Base-by-base conservation (phyloP, 768 basidiomycete genomes). In the Lepiota brunneoincarnata region DNA sequence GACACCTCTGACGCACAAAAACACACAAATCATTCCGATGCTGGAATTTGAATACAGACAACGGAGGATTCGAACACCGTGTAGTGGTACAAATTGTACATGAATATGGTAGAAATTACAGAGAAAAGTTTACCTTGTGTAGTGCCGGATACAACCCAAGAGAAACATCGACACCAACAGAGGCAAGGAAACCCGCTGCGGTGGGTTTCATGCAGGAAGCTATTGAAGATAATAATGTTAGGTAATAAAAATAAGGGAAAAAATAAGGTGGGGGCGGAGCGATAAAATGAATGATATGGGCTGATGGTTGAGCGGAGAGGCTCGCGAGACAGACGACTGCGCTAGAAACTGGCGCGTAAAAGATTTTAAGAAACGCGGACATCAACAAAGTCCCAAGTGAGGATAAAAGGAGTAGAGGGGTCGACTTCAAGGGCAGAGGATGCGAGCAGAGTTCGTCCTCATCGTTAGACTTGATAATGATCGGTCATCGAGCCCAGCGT, bases 401-500 rank as follows among this genome's bases (percentile, higher is more conserved):
- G 40, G 23, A 37, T 36, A 38, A 26, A 47, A 41, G 10, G 21
- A 20, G 14, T 28, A 40, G 34, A 21, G 35, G 37, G 5, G 34
- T 28, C 23, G n/a, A 48, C 10, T 46, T 26, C 44, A 35, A 35
- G 26, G 50, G 44, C 12, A 20, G 24, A 12, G 37, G 12, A 3
- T 9, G 34, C 26, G 24, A 40, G 48, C 17, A 34, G 47, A 36
- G 51, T 47, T 31, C 10, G 26, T 31, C 11, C 35, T 28, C 18
- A 14, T 52, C 57, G 17, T 67, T 56, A 48, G 17, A 49, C 55
- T 44, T 55, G 54, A 54, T 64, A 67, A 23, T 64, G 65, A 35
- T 67, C 64, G 4, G 59, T 60, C 24, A 67, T 56, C 31, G 49
- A 57, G 44, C 59, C 59, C 24, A 69, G 57, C 39, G 61, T 49